Conservation (phyloP, 306 rosid genomes). For the Ochetophila trinervis region DNA sequence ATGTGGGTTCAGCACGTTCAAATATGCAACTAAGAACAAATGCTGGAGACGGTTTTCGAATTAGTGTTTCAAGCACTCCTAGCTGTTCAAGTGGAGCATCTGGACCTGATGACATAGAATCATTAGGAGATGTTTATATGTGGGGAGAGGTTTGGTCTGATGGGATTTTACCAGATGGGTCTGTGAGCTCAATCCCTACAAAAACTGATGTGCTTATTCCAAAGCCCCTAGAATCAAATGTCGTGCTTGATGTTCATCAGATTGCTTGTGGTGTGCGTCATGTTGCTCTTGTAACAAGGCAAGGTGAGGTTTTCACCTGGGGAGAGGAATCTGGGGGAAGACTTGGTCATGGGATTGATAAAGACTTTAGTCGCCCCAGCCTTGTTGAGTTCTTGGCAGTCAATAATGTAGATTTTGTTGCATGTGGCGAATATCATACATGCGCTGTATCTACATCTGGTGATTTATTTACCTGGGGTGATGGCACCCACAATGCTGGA, state of each 20-base stretch:
- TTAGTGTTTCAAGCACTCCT: conserved; percentile 81
- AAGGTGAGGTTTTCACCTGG: conserved; percentile 98
- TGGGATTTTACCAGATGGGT: conserved; percentile 49
- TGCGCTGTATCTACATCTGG: conserved; percentile 77
- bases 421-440: conserved; percentile 91
- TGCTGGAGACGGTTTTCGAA: conserved; percentile 72
- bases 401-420: conserved; percentile 54
- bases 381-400: conserved; percentile 76
- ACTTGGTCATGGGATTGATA: conserved; percentile 87
- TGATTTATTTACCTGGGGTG: conserved; percentile 92
- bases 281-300: conserved; percentile 79
- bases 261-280: conserved; percentile 79
- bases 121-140: conserved; percentile 83
- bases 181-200: conserved; percentile 39
- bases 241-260: conserved; percentile 89
- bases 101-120: conserved; percentile 89
- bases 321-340: conserved; percentile 95
- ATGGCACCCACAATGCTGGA: conserved; percentile 72
- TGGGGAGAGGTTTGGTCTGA: conserved; percentile 94
- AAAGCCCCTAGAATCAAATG: conserved; percentile 71
- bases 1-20: conserved; percentile 59
- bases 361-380: conserved; percentile 51
- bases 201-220: conserved; percentile 66
- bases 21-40: conserved; percentile 73
- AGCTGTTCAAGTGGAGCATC: conserved; percentile 73